These are phyloP conservation scores for Limonium bicolor DNA, from an alignment of 148 eudicot genomes.

Conservation along the genomic window DNA sequence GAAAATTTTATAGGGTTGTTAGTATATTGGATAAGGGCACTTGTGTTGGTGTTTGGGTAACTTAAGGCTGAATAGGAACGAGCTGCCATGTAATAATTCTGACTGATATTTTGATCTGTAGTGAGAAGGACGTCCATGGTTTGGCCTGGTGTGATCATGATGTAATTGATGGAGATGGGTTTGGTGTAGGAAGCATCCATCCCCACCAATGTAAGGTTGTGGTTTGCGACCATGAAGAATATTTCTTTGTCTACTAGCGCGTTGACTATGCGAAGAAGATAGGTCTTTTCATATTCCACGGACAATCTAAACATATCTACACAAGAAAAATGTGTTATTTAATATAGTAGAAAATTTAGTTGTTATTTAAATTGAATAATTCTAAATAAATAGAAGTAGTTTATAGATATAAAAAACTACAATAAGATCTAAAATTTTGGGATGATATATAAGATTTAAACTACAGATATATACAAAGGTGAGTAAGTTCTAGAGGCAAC, in stretches of 20 bases:
- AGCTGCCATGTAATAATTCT: constrained; percentile 14
- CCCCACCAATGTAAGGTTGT: constrained; percentile 46
- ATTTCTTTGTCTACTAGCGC: constrained; percentile 44
- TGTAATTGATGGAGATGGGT: constrained; percentile 23
- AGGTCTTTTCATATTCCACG: constrained; percentile 35
- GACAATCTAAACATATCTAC: constrained; percentile 6
- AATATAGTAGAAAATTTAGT: not conserved
- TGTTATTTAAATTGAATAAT: not conserved
- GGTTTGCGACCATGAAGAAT: constrained; percentile 54
- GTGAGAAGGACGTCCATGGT: constrained; percentile 42
- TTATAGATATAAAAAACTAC: too few species aligned
- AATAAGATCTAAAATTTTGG: too few species aligned
- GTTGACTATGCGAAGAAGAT: constrained; percentile 42
- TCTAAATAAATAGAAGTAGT: constrained; percentile 3
- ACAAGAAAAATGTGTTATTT: not conserved
- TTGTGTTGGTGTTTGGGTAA: constrained; percentile 10
- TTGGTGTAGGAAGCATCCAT: constrained; percentile 56
- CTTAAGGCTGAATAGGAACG: not conserved
- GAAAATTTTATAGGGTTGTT: constrained; percentile 4
- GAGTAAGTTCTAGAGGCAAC: too few species aligned
- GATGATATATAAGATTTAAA: too few species aligned
- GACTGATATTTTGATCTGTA: constrained; percentile 18
- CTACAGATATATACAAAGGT: too few species aligned
- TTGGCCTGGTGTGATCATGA: constrained; percentile 59
- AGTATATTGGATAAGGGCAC: constrained; percentile 10